These are phyloP conservation scores for Aspergillus nidulans DNA, from an alignment of 495 filamentous ascomycete species.

Conservation along the genomic window DNA sequence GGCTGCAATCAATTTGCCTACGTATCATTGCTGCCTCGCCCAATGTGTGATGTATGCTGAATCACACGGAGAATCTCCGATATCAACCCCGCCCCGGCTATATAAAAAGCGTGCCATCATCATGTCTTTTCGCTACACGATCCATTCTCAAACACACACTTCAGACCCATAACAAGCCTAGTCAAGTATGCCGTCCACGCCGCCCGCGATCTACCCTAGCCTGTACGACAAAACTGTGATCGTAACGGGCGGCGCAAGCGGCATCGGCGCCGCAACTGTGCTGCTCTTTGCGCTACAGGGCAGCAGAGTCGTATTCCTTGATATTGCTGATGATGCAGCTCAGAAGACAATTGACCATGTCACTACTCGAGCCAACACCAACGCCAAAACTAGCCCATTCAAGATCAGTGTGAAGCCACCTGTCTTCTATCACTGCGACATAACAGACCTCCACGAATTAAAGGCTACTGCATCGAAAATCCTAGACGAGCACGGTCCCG, in stretches of 20 bases:
- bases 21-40: too few species aligned
- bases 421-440: not conserved
- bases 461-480: constrained; percentile 25
- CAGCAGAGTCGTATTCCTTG: constrained; percentile 44
- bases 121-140: too few species aligned
- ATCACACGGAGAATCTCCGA: too few species aligned
- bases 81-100: too few species aligned
- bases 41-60: too few species aligned
- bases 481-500: constrained; percentile 21
- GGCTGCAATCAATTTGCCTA: too few species aligned
- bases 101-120: too few species aligned
- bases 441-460: constrained; percentile 13
- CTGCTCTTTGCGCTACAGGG: constrained; percentile 43
- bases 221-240: constrained; percentile 37
- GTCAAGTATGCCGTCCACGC: too few species aligned
- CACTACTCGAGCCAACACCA: not conserved
- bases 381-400: not conserved
- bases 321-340: constrained; percentile 31
- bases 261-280: constrained; percentile 46
- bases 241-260: constrained; percentile 49
- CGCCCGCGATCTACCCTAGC: constrained; percentile 16
- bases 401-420: not conserved
- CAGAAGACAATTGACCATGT: constrained; percentile 5
- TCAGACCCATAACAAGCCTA: too few species aligned
- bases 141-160: too few species aligned